Percentiles rank a stretch among this genome's conserved stretches.
Evolutionary conservation across 148 eudicot species (phyloP).

Genomic region (Gaultheria prostrata): DNA sequence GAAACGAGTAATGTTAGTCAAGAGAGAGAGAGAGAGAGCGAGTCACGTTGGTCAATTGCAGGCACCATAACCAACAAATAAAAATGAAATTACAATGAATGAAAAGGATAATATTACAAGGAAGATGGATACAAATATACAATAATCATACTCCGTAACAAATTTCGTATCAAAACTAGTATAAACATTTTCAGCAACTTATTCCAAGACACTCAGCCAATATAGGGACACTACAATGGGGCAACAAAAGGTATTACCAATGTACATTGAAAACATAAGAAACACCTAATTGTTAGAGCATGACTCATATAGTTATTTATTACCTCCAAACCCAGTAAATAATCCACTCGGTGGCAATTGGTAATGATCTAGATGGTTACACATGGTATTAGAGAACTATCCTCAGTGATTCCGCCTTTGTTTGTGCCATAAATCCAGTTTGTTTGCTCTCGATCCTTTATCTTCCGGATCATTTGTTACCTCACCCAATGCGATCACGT

Average conservation of each 20-base stretch:
- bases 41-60: background rate
- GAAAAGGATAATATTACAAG: background rate
- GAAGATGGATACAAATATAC: background rate
- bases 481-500: background rate
- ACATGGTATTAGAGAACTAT: background rate
- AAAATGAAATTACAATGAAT: background rate
- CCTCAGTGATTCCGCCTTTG: background rate
- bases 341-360: background rate
- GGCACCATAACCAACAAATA: background rate
- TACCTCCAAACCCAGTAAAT: background rate
- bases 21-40: too few species aligned
- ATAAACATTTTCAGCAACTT: constrained; percentile 1
- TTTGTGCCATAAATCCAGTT: background rate
- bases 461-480: background rate
- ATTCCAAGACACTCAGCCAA: background rate
- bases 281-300: background rate
- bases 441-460: background rate
- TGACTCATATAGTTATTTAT: background rate
- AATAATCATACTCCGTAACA: too few species aligned
- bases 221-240: background rate
- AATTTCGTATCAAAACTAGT: background rate
- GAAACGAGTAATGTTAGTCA: background rate
- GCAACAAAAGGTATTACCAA: background rate
- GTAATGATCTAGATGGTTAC: background rate
- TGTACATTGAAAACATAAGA: background rate